phyloP scores from a whole-genome alignment of 192 early-diverging fungal species.

The Backusella circina region DNA sequence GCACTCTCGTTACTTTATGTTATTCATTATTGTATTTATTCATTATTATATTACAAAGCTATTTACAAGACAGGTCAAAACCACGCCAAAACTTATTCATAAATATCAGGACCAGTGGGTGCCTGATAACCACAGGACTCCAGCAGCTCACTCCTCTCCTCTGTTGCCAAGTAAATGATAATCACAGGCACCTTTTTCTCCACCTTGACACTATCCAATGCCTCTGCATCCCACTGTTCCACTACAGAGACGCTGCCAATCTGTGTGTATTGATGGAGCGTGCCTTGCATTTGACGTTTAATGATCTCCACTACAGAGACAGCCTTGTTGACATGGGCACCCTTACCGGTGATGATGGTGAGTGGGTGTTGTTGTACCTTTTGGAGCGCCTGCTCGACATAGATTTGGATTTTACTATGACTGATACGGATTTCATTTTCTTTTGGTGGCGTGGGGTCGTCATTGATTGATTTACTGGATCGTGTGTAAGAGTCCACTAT shows the following conservation, averaged over 20 bases:
- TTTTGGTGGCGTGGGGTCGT: not conserved
- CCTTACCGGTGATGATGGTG: constrained; percentile 31
- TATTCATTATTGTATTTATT: too few relatives aligned
- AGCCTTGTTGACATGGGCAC: constrained; percentile 55
- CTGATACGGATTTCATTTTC: constrained; percentile 32
- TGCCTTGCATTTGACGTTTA: constrained; percentile 51
- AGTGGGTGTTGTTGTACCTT: constrained; percentile 6
- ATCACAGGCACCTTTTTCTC: constrained; percentile 21
- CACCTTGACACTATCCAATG: constrained; percentile 16
- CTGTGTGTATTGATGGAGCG: constrained; percentile 51
- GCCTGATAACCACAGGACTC: constrained; percentile 18
- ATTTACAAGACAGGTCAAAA: not conserved
- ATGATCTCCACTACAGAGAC: constrained; percentile 65
- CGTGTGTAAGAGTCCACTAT: constrained; percentile 32
- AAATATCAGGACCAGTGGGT: constrained; percentile 21
- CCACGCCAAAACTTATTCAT: not conserved
- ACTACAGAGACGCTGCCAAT: constrained; percentile 34
- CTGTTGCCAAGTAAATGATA: constrained; percentile 17
- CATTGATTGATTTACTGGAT: not conserved
- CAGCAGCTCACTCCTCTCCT: constrained; percentile 6
- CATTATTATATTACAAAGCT: not conserved
- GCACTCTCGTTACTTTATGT: too few relatives aligned
- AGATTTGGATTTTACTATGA: constrained; percentile 8
- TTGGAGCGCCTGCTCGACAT: constrained; percentile 22
- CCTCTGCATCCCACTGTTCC: constrained; percentile 31